Evolutionary conservation across 2,329 filamentous ascomycete genomes (phyloP).

Genomic region (Fusarium domesticum): DNA sequence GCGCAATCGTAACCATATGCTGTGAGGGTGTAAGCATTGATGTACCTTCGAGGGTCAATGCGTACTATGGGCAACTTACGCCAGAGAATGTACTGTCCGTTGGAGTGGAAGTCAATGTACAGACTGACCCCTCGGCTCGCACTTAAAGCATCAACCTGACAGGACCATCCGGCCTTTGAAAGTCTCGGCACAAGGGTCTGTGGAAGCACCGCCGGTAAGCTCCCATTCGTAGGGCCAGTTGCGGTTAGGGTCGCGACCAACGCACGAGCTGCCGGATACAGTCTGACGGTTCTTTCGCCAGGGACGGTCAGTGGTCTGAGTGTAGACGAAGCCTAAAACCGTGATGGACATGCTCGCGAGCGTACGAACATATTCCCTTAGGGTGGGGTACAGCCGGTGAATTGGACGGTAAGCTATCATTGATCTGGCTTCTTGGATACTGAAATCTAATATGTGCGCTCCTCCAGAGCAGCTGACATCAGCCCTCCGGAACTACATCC

Average conservation of each 20-base stretch:
- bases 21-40: slow-evolving; percentile 44
- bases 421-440: no score
- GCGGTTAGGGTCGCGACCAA: slow-evolving; percentile 56
- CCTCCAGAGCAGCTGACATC: no score
- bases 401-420: no score
- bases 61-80: slow-evolving; percentile 57
- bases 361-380: no score
- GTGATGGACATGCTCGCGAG: no score
- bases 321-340: slow-evolving; percentile 44
- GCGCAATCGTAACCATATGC: slow-evolving; percentile 32
- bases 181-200: slow-evolving; percentile 49
- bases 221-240: slow-evolving; percentile 59
- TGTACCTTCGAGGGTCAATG: slow-evolving; percentile 43
- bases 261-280: slow-evolving; percentile 39
- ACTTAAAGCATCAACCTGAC: slow-evolving; percentile 34
- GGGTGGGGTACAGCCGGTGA: no score
- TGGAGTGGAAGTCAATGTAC: slow-evolving; percentile 65
- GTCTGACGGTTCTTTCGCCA: slow-evolving; percentile 61
- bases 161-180: slow-evolving; percentile 49
- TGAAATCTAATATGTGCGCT: no score
- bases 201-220: slow-evolving; percentile 47
- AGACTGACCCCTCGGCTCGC: slow-evolving; percentile 48
- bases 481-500: no score
- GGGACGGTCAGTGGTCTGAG: slow-evolving; percentile 53
- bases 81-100: slow-evolving; percentile 56